phyloP scores from a whole-genome alignment of 371 early-diverging fungal species.

The Lichtheimia ornata region DNA sequence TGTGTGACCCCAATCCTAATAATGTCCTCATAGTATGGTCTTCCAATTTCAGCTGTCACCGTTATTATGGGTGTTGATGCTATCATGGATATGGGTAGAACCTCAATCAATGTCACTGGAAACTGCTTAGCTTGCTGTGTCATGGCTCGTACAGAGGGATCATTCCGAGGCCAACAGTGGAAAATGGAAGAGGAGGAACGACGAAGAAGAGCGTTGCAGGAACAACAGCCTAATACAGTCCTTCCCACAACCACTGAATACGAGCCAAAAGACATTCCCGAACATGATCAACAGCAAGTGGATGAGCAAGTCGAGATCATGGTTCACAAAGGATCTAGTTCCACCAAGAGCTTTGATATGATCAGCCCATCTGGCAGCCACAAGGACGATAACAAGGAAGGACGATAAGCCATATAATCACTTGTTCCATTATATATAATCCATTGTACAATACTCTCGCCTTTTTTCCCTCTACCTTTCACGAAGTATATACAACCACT shows the following conservation, averaged over 20 bases:
- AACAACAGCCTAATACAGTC: slow-evolving; percentile 44
- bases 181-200: slow-evolving; percentile 39
- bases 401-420: not conserved
- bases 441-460: not conserved
- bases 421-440: not conserved
- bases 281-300: slow-evolving; percentile 1
- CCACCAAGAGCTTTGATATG: not conserved
- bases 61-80: slow-evolving; percentile 63
- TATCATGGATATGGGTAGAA: slow-evolving; percentile 82
- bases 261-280: not conserved
- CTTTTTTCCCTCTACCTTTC: not conserved
- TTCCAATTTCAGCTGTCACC: slow-evolving; percentile 20
- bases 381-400: not conserved
- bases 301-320: slow-evolving; percentile 11
- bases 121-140: slow-evolving; percentile 78
- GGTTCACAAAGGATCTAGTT: slow-evolving; percentile 13
- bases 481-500: too few species aligned
- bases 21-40: slow-evolving; percentile 7
- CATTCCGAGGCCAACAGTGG: slow-evolving; percentile 63
- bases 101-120: slow-evolving; percentile 72
- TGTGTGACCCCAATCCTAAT: too few species aligned
- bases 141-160: slow-evolving; percentile 74
- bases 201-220: slow-evolving; percentile 40
- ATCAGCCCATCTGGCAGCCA: not conserved
- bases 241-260: slow-evolving; percentile 10